Evolutionary conservation across 225 moss, liverwort and hornwort species (phyloP), one percentile per base, ranked within the genome.

Genomic region (Sphagnum contortum): DNA sequence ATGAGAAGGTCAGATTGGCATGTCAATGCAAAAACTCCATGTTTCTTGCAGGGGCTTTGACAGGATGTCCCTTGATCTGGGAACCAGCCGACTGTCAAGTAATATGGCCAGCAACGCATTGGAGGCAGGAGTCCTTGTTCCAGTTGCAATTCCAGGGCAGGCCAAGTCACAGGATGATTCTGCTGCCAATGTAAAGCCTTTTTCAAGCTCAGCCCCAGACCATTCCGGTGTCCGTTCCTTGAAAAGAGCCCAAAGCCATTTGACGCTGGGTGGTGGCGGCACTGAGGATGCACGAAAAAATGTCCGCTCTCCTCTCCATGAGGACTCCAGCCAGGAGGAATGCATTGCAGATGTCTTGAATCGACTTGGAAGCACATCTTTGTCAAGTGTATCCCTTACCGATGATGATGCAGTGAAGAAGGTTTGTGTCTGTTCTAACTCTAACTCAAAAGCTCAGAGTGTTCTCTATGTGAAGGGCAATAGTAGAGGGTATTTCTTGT

Each of bases 1-100:
- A 29, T 29, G 1, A 29, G 1, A 29, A 29, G 29, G 29, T 29
- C 29, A 29, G 29, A 29, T 29, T 29, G 29, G 29, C 29, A 29
- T 29, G 29, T 29, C 29, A 29, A 29, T 29, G 29, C 29, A 29
- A 29, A 29, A 29, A 29, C 29, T 29, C 29, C 29, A 64, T 49
- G 48, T 49, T 9, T 57, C n/a, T 64, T 29, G 29, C 29, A 29
- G 29, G 29, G 29, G 29, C 29, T 60, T 73, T 77, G 69, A 74
- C 84, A 94, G 88, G 74, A 94, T 94, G 88, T 94, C 90, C 50
- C 79, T 94, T 73, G 93, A 94, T 83, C 86, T 94, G 62, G 82
- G 88, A 44, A 74, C 85, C 55, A 71, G 77, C 62, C 44, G 78
- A 65, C 82, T 90, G 50, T 75, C 79, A 52, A 75, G 71, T 64